Base-by-base conservation (phyloP, 83 land plant species). In the Diphasiastrum complanatum region DNA sequence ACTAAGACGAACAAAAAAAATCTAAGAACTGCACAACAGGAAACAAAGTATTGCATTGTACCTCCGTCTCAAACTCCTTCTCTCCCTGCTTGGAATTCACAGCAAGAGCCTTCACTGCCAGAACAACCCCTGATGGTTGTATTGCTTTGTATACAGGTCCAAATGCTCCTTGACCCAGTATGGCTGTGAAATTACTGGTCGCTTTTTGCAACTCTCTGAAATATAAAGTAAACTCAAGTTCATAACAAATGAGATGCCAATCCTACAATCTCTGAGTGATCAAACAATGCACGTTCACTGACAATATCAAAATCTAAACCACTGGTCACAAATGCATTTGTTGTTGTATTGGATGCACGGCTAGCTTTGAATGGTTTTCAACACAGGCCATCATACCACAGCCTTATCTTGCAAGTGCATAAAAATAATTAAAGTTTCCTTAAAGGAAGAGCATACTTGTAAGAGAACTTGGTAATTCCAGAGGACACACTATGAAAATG, bases 91-190 rank as follows among this genome's bases (percentile, higher is more conserved):
- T 75, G 35, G 78, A 75, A 31, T 63, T 36, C 10, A 60, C 25
- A 14, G 74, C 61, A 59, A 75, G 58, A 47, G 69, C 78, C 28
- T 75, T 75, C 29, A 75, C 78, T 5, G 78, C 78, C 30, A 75
- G 52, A 25, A 64, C 64, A 8, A 56, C 41, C 10, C 61, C 67
- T n/a, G 61, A 16, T 28, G 67, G 62, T 41, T 54, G 61, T 1
- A 61, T n/a, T n/a, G 78, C 78, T 36, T 68, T 75, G 31, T 69
- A 75, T 18, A 75, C 78, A 23, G 74, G 74, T 16, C 78, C 78
- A 69, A 75, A 75, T 29, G 67, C 74, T 33, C 78, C 78, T 61
- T 63, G 38, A 18, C 78, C 78, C 25, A 75, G 12, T 37, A 69
- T 19, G 5, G 74, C 59, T 28, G 74, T 75, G 46, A 75, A 75